phyloP scores from a whole-genome alignment of 2,329 filamentous ascomycete species.

The Emericellopsis atlantica region DNA sequence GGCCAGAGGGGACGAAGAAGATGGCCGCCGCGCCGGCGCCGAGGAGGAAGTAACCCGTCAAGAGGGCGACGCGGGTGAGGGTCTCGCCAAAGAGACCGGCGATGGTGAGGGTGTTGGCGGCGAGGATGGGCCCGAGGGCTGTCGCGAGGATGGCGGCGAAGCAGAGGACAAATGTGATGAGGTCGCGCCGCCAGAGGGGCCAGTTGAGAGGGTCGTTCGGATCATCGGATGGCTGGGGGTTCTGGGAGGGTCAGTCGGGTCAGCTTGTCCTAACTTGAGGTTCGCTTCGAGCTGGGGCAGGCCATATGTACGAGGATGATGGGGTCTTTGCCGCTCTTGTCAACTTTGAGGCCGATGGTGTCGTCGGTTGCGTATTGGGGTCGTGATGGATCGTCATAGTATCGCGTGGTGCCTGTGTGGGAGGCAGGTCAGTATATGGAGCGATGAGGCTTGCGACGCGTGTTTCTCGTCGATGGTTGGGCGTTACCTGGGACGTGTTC shows the following conservation, averaged over 20 bases:
- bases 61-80: conserved; percentile 66
- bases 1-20: conserved; percentile 74
- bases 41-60: conserved; percentile 80
- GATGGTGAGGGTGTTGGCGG: conserved; percentile 74
- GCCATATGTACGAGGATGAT: conserved; percentile 56
- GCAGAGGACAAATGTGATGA: conserved; percentile 68
- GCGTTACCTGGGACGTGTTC: conserved; percentile 64
- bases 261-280: neutral
- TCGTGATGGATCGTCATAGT: conserved; percentile 46
- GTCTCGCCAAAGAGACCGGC: conserved; percentile 49
- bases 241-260: conserved; percentile 13
- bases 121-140: conserved; percentile 73
- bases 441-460: neutral
- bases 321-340: conserved; percentile 49
- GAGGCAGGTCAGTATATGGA: neutral
- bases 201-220: conserved; percentile 80
- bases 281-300: neutral
- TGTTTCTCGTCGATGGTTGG: neutral
- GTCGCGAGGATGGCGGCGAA: conserved; percentile 73
- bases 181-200: conserved; percentile 75
- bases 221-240: conserved; percentile 80
- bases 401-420: conserved; percentile 43
- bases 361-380: conserved; percentile 27
- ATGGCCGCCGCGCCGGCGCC: conserved; percentile 73
- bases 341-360: conserved; percentile 52